Evolutionary conservation across 805 yeast species (phyloP), one percentile per base, ranked within the genome.

Genomic region (Wickerhamomyces silvicola): DNA sequence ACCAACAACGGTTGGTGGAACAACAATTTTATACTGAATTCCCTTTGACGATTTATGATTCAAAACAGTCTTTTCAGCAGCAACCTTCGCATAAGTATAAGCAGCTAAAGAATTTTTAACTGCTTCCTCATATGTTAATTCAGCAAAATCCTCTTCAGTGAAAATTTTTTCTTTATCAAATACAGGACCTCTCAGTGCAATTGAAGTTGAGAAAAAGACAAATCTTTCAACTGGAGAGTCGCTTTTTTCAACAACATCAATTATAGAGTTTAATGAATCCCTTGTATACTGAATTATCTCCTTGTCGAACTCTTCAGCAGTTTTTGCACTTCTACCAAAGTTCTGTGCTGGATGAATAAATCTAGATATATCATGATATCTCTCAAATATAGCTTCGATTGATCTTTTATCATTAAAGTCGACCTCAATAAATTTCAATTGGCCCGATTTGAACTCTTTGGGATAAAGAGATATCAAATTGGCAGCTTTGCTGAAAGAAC

Each of bases 1-100:
- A 11, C 39, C 36, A 26, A 36, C 19, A 7, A 36, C 36, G 6
- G 39, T 36, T 36, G 36, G 36, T 16, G 39, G 38, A 14, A 35
- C 38, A 28, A 35, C 14, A 5, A 36, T 23, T 15, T 32, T 36
- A n/a, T 36, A 36, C 12, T 36, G n/a, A 13, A 32, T 36, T 6
- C 28, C 28, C 10, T 22, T 36, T 13, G 7, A 10, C 5, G 38
- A 36, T 22, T 26, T 28, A 4, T 15, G 22, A 10, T 15, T 11
- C 7, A 36, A 12, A 8, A 36, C 24, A 2, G 6, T 22, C 15
- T 28, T 28, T 16, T 28, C 39, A 15, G 32, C 39, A 6, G 23
- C 14, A 16, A 36, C 39, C 17, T 36, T 36, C 4, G 39, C 39
- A 23, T 32, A 36, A 15, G 39, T 31, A 13, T 35, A 35, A 15